Conservation (phyloP, 768 basidiomycete species). For the Gautieria morchelliformis region DNA sequence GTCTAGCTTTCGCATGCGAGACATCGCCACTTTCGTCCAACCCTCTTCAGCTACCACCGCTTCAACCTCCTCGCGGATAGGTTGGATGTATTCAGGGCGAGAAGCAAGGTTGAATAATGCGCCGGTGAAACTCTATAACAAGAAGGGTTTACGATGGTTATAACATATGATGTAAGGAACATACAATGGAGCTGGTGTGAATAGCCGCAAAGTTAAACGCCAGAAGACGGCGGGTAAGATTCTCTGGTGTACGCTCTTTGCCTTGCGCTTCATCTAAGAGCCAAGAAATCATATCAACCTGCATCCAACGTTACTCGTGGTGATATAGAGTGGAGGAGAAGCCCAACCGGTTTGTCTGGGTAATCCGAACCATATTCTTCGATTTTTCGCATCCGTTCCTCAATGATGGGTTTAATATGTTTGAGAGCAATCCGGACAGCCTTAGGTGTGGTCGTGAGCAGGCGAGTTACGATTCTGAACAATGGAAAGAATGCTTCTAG, state of each 20-base stretch:
- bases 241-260: constrained; percentile 17
- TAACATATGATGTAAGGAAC: background rate
- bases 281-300: constrained; percentile 34
- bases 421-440: constrained; percentile 12
- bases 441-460: constrained; percentile 9
- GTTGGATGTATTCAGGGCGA: constrained; percentile 23
- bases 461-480: constrained; percentile 13
- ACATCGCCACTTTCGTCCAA: constrained; percentile 34
- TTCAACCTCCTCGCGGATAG: constrained; percentile 23
- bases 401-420: constrained; percentile 17
- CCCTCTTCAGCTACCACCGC: constrained; percentile 17
- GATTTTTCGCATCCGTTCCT: constrained; percentile 24
- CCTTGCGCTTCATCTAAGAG: constrained; percentile 24
- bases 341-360: constrained; percentile 27
- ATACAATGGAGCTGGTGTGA: constrained; percentile 13
- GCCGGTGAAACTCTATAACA: constrained; percentile 22
- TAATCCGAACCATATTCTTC: constrained; percentile 23
- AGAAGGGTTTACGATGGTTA: background rate
- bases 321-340: background rate
- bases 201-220: background rate
- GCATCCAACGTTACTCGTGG: background rate
- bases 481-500: background rate
- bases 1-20: too few relatives aligned
- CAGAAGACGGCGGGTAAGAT: constrained; percentile 16
- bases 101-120: constrained; percentile 28